Base-by-base conservation (phyloP, 2,329 filamentous ascomycete species). In the Ceratocystis ficicola region DNA sequence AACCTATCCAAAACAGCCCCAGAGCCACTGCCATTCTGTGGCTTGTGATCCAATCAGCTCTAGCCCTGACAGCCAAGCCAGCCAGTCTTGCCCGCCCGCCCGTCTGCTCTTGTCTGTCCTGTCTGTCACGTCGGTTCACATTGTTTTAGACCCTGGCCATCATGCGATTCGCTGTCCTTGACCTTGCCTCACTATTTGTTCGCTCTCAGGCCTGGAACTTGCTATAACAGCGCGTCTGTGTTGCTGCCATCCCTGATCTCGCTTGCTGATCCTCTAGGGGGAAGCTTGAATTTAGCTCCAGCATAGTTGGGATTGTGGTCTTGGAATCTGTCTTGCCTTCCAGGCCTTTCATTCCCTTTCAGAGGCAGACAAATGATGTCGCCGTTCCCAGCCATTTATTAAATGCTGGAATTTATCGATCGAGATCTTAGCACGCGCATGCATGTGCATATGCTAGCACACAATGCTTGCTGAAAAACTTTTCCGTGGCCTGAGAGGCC, bases 151-250 rank as follows among this genome's bases (percentile, higher is more conserved):
- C 22, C 32, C 48, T 52, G 48, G 20, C 48, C 20, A 25, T 28
- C 48, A 52, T 52, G 25, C 20, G 20, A 20, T 52, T 52, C 12
- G 12, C 32, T 12, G 32, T 36, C 6, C n/a, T 20, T 20, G 8
- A 22, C 48, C 48, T 15, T 52, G 48, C 20, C 48, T 8, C 20
- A 25, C 48, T 25, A 52, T 52, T 52, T 59, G 46, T 7, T n/a
- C 46, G 46, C 17, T 59, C 28, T 36, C 52, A 59, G 28, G 52
- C 28, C 22, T 25, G 46, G n/a, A 22, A 59, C 28, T 36, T 17
- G 12, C 52, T 59, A 59, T 25, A 59, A 59, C 22, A 59, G 52
- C 52, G 52, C 52, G 52, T 32, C 52, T 59, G 52, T 59, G 52
- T 32, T 32, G 17, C 52, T 59, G 52, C 28, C 52, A 59, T 15